Base-by-base conservation (phyloP, 306 rosid species). In the Trifolium pratense region DNA sequence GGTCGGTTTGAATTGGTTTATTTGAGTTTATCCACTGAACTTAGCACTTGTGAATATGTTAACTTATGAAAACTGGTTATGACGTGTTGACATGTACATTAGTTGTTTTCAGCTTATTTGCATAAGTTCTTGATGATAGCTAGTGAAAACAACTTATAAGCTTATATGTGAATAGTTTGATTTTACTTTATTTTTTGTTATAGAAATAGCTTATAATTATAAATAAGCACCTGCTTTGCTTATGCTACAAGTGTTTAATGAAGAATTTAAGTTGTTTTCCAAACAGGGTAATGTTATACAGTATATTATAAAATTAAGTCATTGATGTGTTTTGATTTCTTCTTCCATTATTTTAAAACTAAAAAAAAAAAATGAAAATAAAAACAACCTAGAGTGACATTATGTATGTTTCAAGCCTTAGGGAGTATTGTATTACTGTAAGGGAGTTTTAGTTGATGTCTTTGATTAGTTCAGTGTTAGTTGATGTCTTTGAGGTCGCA, bases 391-490 rank as follows among this genome's bases (percentile, higher is more conserved):
- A 62, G 68, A 3, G 36, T 34, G 68, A 1, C 29, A 36, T 34
- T 62, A 25, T 58, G 4, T 31, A 43, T 7, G 66, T 26, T 31
- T 60, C 8, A 34, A 34, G 46, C 43, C 13, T 39, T 32, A 8
- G 3, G 45, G 7, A 61, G 25, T 32, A 32, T 32, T 31, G 67
- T 32, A 6, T 32, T 14, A 59, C 6, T 3, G 18, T 43, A 13
- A 43, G 6, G 21, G 23, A 4, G 66, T 60, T 9, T 2, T 25
- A 32, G 13, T 5, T 43, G 20, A 26, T 32, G 9, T 66, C 17
- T 39, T 51, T 65, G 40, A 67, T 75, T 34, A 43, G 66, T 75
- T 64, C 29, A 21, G 0, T 52, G 55, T 48, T 15, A 48, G 55
- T 49, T 49, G 1, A 14, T 46, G 52, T 46, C 7, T 46, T 14